phyloP scores from a whole-genome alignment of 1,284 basidiomycete genomes.

The Leccinum solheimii region DNA sequence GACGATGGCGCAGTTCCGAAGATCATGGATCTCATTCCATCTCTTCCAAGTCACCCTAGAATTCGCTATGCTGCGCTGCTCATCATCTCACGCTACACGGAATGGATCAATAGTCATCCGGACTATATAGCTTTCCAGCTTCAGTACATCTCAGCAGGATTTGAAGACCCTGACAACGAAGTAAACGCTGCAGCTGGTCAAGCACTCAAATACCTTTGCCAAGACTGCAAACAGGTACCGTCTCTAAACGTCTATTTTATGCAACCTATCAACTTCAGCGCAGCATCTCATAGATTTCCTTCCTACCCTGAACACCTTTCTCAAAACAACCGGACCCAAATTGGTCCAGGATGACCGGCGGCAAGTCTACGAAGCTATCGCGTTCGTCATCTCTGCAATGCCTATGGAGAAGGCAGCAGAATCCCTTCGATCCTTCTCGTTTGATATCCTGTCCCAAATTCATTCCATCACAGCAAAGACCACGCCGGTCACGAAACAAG shows the following conservation, averaged over 20 bases:
- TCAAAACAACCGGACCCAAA: conserved; percentile 74
- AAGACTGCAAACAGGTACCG: conserved; percentile 86
- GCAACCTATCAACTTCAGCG: conserved; percentile 8
- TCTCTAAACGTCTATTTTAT: background rate
- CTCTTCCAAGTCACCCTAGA: conserved; percentile 86
- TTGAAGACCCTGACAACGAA: conserved; percentile 77
- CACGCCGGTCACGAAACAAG: conserved; percentile 57
- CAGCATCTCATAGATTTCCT: conserved; percentile 91
- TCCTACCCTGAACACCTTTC: conserved; percentile 89
- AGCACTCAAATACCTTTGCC: conserved; percentile 95
- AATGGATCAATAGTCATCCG: conserved; percentile 94
- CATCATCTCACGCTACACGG: conserved; percentile 94
- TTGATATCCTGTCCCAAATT: conserved; percentile 71
- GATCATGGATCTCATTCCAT: conserved; percentile 94
- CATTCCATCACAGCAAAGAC: conserved; percentile 58
- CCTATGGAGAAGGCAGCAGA: conserved; percentile 81
- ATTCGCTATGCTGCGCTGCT: conserved; percentile 95
- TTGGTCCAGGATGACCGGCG: conserved; percentile 86
- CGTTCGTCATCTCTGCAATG: conserved; percentile 93
- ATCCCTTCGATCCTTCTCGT: conserved; percentile 82
- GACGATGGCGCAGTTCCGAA: conserved; percentile 89
- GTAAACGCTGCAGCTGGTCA: conserved; percentile 95
- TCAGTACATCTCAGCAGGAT: conserved; percentile 91
- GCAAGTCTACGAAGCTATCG: conserved; percentile 94
- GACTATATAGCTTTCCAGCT: conserved; percentile 85